phyloP scores from a whole-genome alignment of 805 yeast genomes.

The Wickerhamomyces kurtzmanii region DNA sequence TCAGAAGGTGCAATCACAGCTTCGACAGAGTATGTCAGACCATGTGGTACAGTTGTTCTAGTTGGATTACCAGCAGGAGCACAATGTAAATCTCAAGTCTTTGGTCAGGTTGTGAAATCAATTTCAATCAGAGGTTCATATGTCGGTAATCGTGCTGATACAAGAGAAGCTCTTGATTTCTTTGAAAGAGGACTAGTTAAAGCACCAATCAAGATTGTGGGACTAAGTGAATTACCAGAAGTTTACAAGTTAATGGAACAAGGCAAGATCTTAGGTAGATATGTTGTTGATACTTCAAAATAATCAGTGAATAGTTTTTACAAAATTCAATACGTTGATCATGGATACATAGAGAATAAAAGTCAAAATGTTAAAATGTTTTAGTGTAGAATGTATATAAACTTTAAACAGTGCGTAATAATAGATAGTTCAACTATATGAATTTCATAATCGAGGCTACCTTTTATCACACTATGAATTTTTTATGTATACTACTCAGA shows the following conservation, averaged over 20 bases:
- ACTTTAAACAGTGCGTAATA: too few relatives aligned
- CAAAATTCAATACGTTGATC: too few relatives aligned
- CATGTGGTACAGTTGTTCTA: constrained; percentile 58
- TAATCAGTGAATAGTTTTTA: too few relatives aligned
- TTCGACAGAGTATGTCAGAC: constrained; percentile 47
- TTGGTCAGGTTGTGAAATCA: constrained; percentile 61
- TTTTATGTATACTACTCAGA: too few relatives aligned
- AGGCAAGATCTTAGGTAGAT: constrained; percentile 60
- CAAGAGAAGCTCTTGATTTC: constrained; percentile 67
- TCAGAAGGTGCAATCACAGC: constrained; percentile 55
- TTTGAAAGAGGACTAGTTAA: constrained; percentile 53
- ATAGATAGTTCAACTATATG: too few relatives aligned
- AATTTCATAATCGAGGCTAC: too few relatives aligned
- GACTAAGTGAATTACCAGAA: constrained; percentile 40
- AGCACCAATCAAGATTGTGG: constrained; percentile 51
- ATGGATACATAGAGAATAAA: too few relatives aligned
- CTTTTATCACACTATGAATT: too few relatives aligned
- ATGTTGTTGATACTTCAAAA: constrained; percentile 70
- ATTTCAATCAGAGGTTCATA: constrained; percentile 68
- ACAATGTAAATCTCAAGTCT: constrained; percentile 54
- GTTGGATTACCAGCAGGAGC: constrained; percentile 79
- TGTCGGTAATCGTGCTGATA: constrained; percentile 83
- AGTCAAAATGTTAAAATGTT: too few relatives aligned
- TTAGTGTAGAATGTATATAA: too few relatives aligned
- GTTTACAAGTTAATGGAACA: constrained; percentile 46